A percentile compares a stretch with the other conserved stretches of the same genome.
Evolutionary conservation across 2,329 filamentous ascomycete genomes (phyloP).

Genomic region (Phyllosticta paracitricarpa): DNA sequence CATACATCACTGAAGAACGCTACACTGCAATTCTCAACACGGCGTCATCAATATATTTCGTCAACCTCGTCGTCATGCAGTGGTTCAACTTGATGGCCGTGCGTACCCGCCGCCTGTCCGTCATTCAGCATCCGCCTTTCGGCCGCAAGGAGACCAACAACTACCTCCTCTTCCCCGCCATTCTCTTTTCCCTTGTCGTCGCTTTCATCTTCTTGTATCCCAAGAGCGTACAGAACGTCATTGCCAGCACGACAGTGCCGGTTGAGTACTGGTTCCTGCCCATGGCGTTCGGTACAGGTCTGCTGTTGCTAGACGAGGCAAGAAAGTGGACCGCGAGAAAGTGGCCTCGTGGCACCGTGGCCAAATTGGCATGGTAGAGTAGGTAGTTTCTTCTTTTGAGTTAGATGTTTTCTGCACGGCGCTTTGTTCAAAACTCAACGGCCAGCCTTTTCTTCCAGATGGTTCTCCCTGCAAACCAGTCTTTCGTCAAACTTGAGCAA

Average conservation of each 20-base stretch:
- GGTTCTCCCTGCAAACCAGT: not conserved
- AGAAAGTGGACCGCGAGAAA: constrained; percentile 54
- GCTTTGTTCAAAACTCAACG: not conserved
- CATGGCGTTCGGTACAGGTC: constrained; percentile 56
- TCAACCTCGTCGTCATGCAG: constrained; percentile 74
- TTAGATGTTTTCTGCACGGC: not conserved
- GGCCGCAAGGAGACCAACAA: constrained; percentile 59
- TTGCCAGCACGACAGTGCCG: constrained; percentile 54
- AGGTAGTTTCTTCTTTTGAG: not conserved
- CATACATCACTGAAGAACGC: constrained; percentile 41
- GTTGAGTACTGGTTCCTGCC: constrained; percentile 70
- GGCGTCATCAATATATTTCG: constrained; percentile 67
- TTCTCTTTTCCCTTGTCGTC: constrained; percentile 58
- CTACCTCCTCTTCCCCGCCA: constrained; percentile 58
- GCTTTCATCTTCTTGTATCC: constrained; percentile 56
- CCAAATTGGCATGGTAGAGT: constrained; percentile 52
- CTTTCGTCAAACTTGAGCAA: not conserved
- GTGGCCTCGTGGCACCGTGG: constrained; percentile 48
- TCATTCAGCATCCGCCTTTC: constrained; percentile 62
- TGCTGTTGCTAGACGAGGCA: constrained; percentile 56
- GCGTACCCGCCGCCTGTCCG: constrained; percentile 47
- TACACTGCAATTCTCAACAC: constrained; percentile 49
- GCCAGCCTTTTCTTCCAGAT: not conserved
- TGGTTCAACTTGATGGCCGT: constrained; percentile 66
- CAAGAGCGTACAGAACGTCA: constrained; percentile 49